phyloP scores from a whole-genome alignment of 106 monocot species.

The Apostasia ramifera region DNA sequence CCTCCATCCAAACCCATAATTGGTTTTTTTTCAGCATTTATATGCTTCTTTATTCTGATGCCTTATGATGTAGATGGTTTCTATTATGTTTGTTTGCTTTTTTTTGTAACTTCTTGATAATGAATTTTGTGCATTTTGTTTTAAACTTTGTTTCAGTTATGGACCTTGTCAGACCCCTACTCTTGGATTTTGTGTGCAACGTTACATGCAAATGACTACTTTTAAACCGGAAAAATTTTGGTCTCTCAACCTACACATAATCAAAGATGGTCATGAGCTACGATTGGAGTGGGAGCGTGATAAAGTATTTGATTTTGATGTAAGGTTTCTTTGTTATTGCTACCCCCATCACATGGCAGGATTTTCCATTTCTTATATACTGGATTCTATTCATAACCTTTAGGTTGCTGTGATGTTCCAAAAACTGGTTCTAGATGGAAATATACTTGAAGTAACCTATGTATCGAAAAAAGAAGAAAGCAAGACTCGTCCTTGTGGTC shows the following conservation, averaged over 20 bases:
- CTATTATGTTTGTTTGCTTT: not conserved
- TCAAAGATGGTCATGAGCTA: slow-evolving; percentile 85
- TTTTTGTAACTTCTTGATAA: not conserved
- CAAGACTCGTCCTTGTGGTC: slow-evolving; percentile 87
- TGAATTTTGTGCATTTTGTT: not conserved
- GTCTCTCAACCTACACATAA: slow-evolving; percentile 57
- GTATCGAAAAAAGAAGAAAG: slow-evolving; percentile 70
- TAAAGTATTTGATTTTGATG: slow-evolving; percentile 78
- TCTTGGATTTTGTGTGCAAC: slow-evolving; percentile 94
- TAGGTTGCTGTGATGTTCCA: slow-evolving; percentile 90
- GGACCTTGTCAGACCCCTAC: slow-evolving; percentile 98
- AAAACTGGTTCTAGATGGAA: slow-evolving; percentile 65
- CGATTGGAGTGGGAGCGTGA: slow-evolving; percentile 84
- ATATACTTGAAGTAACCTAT: slow-evolving; percentile 54
- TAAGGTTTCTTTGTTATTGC: slow-evolving; percentile 28
- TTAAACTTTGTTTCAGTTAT: slow-evolving; percentile 52
- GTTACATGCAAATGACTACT: slow-evolving; percentile 84
- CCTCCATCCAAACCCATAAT: too few species aligned
- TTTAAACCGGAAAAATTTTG: slow-evolving; percentile 96
- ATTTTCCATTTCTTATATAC: not conserved
- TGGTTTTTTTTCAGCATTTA: too few species aligned
- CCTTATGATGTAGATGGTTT: not conserved
- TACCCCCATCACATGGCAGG: not conserved
- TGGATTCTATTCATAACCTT: slow-evolving; percentile 17
- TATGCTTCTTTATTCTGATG: not conserved